phyloP scores from a whole-genome alignment of 805 yeast genomes.

The Candida pseudoglaebosa region DNA sequence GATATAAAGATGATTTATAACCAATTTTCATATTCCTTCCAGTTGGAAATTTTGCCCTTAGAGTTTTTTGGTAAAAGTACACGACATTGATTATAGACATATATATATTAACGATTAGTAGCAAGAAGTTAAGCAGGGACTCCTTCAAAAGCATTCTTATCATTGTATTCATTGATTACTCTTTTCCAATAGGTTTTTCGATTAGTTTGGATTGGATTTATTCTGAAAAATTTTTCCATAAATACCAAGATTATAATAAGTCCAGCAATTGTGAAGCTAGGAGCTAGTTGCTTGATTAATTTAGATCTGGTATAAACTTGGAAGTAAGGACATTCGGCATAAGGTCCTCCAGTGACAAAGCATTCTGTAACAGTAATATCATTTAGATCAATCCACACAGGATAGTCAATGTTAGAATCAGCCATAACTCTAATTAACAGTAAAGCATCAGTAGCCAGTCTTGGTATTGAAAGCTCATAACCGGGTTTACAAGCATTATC shows the following conservation, averaged over 20 bases:
- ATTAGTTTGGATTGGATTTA: slow-evolving; percentile 67
- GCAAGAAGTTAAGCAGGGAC: slow-evolving; percentile 58
- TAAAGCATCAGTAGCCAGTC: slow-evolving; percentile 33
- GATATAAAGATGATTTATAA: too few species aligned
- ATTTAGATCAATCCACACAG: slow-evolving; percentile 79
- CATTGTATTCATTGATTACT: slow-evolving; percentile 48
- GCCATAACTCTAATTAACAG: slow-evolving; percentile 27
- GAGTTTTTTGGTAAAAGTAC: background rate
- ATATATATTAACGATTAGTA: background rate
- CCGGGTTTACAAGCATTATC: slow-evolving; percentile 30
- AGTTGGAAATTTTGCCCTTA: background rate
- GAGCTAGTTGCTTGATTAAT: slow-evolving; percentile 61
- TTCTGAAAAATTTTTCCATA: slow-evolving; percentile 48
- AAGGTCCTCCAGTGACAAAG: slow-evolving; percentile 83
- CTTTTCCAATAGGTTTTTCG: slow-evolving; percentile 62
- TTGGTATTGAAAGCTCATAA: slow-evolving; percentile 28
- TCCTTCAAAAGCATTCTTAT: slow-evolving; percentile 74
- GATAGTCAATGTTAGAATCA: slow-evolving; percentile 20
- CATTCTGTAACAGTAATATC: slow-evolving; percentile 70
- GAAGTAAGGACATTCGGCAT: slow-evolving; percentile 75
- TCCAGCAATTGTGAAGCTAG: slow-evolving; percentile 58
- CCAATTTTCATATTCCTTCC: too few species aligned
- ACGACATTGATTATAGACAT: too few species aligned
- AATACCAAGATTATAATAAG: slow-evolving; percentile 49
- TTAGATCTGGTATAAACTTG: slow-evolving; percentile 48